phyloP scores from a whole-genome alignment of 257 asterid species.

The Solanum habrochaites region DNA sequence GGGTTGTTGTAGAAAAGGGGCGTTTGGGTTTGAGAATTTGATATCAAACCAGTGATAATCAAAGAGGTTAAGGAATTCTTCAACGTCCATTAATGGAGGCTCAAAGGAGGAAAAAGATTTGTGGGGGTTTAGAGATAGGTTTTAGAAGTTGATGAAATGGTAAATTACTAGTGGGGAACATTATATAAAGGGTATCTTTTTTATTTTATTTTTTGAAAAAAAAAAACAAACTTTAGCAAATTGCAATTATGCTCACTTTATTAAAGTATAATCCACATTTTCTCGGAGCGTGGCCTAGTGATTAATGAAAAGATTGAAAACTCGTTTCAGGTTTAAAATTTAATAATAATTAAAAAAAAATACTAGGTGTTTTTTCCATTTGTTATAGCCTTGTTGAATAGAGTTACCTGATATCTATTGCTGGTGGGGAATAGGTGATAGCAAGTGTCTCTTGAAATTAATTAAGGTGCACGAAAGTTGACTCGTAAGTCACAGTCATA shows the following conservation, averaged over 20 bases:
- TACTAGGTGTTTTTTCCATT: fast-evolving
- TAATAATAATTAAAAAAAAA: fast-evolving
- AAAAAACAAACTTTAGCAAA: background rate
- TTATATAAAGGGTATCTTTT: background rate
- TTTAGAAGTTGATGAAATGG: background rate
- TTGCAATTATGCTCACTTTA: background rate
- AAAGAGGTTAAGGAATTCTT: slow-evolving; percentile 16
- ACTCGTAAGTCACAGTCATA: fast-evolving
- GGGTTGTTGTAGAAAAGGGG: background rate
- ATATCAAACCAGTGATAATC: slow-evolving; percentile 31
- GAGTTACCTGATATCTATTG: fast-evolving
- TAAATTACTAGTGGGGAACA: background rate
- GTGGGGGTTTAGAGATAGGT: background rate
- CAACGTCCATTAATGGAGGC: slow-evolving; percentile 18
- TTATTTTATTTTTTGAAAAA: background rate
- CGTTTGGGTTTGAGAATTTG: slow-evolving; percentile 13
- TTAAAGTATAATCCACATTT: background rate
- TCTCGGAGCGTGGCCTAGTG: fast-evolving
- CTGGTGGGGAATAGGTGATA: too few relatives aligned
- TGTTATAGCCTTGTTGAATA: too few relatives aligned
- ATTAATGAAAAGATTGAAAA: too few relatives aligned
- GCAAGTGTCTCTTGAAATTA: fast-evolving
- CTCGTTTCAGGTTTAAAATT: fast-evolving
- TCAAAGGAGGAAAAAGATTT: background rate
- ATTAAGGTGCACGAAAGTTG: too few relatives aligned